Base-by-base conservation (phyloP, 768 basidiomycete genomes). In the Gymnopilus junonius region DNA sequence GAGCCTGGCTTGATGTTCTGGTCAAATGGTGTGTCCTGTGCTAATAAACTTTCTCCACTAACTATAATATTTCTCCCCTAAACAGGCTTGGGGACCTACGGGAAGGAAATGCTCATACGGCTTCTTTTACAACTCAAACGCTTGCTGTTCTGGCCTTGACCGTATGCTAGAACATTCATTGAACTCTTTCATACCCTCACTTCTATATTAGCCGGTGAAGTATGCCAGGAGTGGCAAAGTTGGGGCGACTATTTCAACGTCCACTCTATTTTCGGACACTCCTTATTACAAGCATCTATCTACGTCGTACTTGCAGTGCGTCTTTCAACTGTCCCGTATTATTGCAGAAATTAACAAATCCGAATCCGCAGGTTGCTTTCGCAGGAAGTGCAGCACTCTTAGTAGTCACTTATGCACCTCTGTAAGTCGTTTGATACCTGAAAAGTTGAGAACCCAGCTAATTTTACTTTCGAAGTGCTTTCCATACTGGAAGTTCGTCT, bases 401-500 rank as follows among this genome's bases (percentile, higher is more conserved):
- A 2, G 90, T 92, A 3, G 75, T 84, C 58, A 79, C 77, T 39
- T 91, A 91, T 65, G 89, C 90, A 4, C 90, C 89, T 59, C 89
- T 89, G 89, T 90, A 70, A 77, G 87, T 72, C 29, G 29, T 46
- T 59, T 43, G 7, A 6, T 15, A 11, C 3, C 14, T 11, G n/a
- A 17, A 8, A 35, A 10, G 6, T 11, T 20, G 15, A n/a, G 50
- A 10, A 45, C 7, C 15, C 61, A 31, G 46, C 59, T 64, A 43
- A 65, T 62, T 61, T 11, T 2, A 4, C 23, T 23, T 50, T 35
- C 12, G 58, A 56, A 90, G 89, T 65, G 90, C 90, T 14, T 92
- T 91, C 68, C 90, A 92, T 69, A 92, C 90, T 27, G 90, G 90
- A 82, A 92, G 90, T 92, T 67, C 76, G 89, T 79, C 20, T 17